phyloP scores from a whole-genome alignment of 495 filamentous ascomycete genomes.

The Aspergillus sclerotioniger region DNA sequence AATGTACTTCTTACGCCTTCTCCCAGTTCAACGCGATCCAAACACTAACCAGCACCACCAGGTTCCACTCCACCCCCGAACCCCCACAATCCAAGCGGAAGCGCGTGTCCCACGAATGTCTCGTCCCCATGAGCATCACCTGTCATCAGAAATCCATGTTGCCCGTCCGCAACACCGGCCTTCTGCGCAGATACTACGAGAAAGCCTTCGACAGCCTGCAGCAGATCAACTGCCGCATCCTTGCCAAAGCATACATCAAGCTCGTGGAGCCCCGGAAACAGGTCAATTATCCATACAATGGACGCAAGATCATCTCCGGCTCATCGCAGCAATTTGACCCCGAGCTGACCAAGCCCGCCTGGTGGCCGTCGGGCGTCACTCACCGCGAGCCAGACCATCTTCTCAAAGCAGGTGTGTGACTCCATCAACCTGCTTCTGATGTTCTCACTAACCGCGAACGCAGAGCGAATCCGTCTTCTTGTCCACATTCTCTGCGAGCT shows the following conservation, averaged over 20 bases:
- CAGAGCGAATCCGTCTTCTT: constrained; percentile 61
- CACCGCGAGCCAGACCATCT: constrained; percentile 82
- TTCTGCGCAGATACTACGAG: constrained; percentile 59
- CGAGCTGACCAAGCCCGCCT: constrained; percentile 56
- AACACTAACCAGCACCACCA: not conserved
- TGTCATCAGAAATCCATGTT: constrained; percentile 39
- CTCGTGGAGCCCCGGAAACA: constrained; percentile 83
- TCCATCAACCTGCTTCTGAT: not conserved
- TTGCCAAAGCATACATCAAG: constrained; percentile 78
- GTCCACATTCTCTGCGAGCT: constrained; percentile 56
- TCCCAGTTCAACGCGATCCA: not conserved
- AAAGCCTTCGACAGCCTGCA: constrained; percentile 65
- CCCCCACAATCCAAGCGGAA: constrained; percentile 19
- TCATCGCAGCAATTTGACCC: constrained; percentile 36
- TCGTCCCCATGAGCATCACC: constrained; percentile 29
- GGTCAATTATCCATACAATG: constrained; percentile 74
- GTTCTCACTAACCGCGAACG: not conserved
- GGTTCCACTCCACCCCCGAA: constrained; percentile 9
- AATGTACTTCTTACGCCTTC: constrained; percentile 7
- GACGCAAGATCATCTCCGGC: constrained; percentile 42
- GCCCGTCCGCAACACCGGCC: constrained; percentile 49
- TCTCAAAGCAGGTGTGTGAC: constrained; percentile 59
- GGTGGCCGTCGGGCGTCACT: constrained; percentile 70
- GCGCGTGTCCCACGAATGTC: constrained; percentile 27
- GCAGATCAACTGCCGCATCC: constrained; percentile 63